Evolutionary conservation across 495 filamentous ascomycete genomes (phyloP).

Genomic region (Hyaloscypha finlandica): DNA sequence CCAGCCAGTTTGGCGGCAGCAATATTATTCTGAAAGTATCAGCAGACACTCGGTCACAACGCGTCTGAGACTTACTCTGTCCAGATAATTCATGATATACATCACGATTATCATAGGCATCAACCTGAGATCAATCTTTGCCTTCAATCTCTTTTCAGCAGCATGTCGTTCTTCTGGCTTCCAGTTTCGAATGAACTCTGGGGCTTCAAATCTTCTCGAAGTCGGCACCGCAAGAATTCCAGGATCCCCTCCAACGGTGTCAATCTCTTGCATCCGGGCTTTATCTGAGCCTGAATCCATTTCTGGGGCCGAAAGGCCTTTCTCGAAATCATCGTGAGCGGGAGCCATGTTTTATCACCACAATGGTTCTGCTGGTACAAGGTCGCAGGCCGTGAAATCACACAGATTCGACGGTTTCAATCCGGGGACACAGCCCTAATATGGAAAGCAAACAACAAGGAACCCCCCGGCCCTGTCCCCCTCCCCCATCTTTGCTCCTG

Average conservation of each 20-base stretch:
- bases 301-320: conserved; percentile 9
- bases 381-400: background rate
- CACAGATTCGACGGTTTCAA: background rate
- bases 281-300: conserved; percentile 23
- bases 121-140: conserved; percentile 65
- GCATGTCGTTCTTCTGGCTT: conserved; percentile 49
- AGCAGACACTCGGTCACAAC: background rate
- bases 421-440: background rate
- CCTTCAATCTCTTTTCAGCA: conserved; percentile 52
- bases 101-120: conserved; percentile 68
- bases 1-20: conserved; percentile 53
- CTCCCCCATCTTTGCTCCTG: background rate
- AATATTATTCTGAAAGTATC: conserved; percentile 46
- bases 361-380: background rate
- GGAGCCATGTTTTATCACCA: conserved; percentile 14
- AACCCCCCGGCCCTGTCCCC: too few relatives aligned
- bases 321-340: conserved; percentile 20
- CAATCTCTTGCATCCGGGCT: conserved; percentile 20
- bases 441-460: background rate
- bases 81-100: conserved; percentile 84
- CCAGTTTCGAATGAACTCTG: conserved; percentile 52
- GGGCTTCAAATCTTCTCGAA: conserved; percentile 41
- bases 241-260: conserved; percentile 9
- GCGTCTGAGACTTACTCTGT: conserved; percentile 55
- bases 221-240: background rate